Evolutionary conservation across 306 rosid genomes (phyloP).

Genomic region (Glycyrrhiza uralensis): DNA sequence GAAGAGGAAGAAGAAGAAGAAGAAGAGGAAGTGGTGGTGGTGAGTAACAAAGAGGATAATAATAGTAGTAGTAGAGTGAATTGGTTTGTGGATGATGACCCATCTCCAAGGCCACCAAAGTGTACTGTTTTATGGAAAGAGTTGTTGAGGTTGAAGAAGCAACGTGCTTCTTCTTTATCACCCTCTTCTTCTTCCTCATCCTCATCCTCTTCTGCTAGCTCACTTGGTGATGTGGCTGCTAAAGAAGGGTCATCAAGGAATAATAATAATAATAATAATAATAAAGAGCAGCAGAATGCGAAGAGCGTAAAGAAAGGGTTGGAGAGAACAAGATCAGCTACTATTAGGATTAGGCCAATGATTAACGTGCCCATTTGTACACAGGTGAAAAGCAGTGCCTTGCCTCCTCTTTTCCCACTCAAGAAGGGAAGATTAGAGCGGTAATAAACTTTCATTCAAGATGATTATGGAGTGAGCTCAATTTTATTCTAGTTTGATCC

Average conservation of each 20-base stretch:
- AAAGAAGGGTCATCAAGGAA: conserved; percentile 41
- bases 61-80: conserved; percentile 46
- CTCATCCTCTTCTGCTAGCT: conserved; percentile 70
- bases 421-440: conserved; percentile 83
- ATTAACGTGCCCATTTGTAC: conserved; percentile 93
- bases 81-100: conserved; percentile 98
- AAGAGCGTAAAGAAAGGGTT: conserved; percentile 83
- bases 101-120: conserved; percentile 98
- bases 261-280: too few relatives aligned
- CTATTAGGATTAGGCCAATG: conserved; percentile 89
- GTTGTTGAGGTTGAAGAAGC: conserved; percentile 91
- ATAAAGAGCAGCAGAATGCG: conserved; percentile 55
- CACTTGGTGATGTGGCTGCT: conserved; percentile 61
- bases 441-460: conserved; percentile 33
- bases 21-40: conserved; percentile 31
- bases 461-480: conserved; percentile 4
- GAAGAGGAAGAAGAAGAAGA: conserved; percentile 37
- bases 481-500: conserved; percentile 30
- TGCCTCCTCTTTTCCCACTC: conserved; percentile 88
- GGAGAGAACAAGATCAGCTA: conserved; percentile 92
- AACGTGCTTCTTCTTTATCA: conserved; percentile 70
- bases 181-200: conserved; percentile 94
- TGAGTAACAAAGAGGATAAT: conserved; percentile 44
- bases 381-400: conserved; percentile 66
- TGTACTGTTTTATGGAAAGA: conserved; percentile 98